Conservation (phyloP, 2,329 filamentous ascomycete species). For the Sporothrix pallida region DNA sequence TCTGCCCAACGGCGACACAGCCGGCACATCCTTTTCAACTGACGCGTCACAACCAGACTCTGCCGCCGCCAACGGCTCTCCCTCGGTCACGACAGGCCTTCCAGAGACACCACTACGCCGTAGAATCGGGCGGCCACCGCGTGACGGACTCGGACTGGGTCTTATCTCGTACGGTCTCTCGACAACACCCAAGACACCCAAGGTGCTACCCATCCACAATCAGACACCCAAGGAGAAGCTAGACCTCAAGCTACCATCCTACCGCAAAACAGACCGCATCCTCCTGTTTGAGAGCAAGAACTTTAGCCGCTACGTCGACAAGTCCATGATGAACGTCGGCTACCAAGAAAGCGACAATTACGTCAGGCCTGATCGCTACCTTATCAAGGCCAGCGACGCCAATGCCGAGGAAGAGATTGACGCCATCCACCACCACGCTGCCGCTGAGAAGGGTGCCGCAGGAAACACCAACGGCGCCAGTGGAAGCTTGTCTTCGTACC, state of each 20-base stretch:
- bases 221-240: slow-evolving; percentile 81
- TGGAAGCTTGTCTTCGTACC: neutral
- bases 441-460: slow-evolving; percentile 54
- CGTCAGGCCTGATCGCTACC: slow-evolving; percentile 72
- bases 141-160: slow-evolving; percentile 54
- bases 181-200: slow-evolving; percentile 61
- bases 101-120: slow-evolving; percentile 43
- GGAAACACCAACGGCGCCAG: slow-evolving; percentile 57
- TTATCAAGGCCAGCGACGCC: slow-evolving; percentile 68
- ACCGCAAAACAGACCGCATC: slow-evolving; percentile 79
- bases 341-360: slow-evolving; percentile 96
- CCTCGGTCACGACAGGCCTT: neutral
- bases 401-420: slow-evolving; percentile 66
- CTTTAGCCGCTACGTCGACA: slow-evolving; percentile 89
- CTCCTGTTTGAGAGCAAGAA: slow-evolving; percentile 82
- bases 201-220: slow-evolving; percentile 76
- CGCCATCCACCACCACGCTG: slow-evolving; percentile 44
- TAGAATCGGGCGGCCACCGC: slow-evolving; percentile 52
- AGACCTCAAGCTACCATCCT: slow-evolving; percentile 76
- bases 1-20: slow-evolving; percentile 12
- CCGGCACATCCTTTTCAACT: neutral
- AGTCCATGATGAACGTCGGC: slow-evolving; percentile 92
- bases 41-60: slow-evolving; percentile 4
- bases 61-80: neutral
- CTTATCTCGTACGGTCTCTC: slow-evolving; percentile 58